These are phyloP conservation scores for Galeopsis tetrahit DNA, from an alignment of 257 asterid species.

Conservation along the genomic window DNA sequence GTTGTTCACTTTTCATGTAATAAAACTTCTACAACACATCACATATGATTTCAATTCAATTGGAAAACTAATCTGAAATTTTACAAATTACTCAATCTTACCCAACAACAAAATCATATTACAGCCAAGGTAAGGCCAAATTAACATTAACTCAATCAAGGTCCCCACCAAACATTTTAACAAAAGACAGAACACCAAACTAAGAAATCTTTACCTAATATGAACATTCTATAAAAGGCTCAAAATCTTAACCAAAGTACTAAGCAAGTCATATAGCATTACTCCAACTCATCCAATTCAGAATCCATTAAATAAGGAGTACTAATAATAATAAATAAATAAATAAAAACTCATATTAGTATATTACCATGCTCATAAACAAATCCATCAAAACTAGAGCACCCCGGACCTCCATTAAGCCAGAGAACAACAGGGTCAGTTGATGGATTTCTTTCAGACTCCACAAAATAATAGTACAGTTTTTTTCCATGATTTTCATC, in stretches of 20 bases:
- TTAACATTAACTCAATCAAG: slow-evolving; percentile 6
- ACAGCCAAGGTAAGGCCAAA: not conserved
- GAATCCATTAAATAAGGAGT: not conserved
- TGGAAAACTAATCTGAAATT: slow-evolving; percentile 4
- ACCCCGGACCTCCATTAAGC: slow-evolving; percentile 99
- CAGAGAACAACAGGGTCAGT: slow-evolving; percentile 88
- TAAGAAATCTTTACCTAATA: slow-evolving; percentile 7
- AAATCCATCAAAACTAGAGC: slow-evolving; percentile 98
- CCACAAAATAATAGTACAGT: slow-evolving; percentile 84
- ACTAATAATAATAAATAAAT: not conserved
- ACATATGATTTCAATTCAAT: not conserved
- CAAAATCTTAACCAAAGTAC: slow-evolving; percentile 12
- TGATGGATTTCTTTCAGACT: slow-evolving; percentile 72
- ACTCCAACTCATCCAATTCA: not conserved
- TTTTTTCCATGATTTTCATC: slow-evolving; percentile 72
- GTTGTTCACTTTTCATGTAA: not conserved
- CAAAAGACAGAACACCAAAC: slow-evolving; percentile 4
- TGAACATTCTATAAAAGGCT: not conserved
- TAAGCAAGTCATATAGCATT: slow-evolving; percentile 5
- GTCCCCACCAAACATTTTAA: slow-evolving; percentile 4
- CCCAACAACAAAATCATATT: not conserved
- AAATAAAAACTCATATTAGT: not conserved
- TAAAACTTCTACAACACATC: not conserved
- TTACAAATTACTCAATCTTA: not conserved
- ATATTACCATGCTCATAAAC: slow-evolving; percentile 95